Evolutionary conservation across 129 eudicot genomes (phyloP), one percentile per base, ranked within the genome.

Genomic region (Erigeron canadensis): DNA sequence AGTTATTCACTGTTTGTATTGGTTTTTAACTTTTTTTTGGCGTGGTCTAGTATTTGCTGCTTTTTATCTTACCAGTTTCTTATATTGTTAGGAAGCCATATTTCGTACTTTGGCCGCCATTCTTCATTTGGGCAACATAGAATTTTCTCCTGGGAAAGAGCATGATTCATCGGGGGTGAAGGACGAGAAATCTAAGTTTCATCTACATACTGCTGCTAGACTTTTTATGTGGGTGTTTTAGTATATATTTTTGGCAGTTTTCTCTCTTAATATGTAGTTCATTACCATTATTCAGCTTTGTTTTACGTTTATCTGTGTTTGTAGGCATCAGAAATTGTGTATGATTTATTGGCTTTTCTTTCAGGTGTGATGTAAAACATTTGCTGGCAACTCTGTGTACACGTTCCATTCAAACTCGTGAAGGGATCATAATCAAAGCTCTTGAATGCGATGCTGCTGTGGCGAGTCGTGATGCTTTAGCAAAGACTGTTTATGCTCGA

Each of bases 401-500:
- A 2, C 87, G 99, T 18, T 94, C 96, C 50, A 94, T 94, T 75
- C 99, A 87, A 72, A 94, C 98, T 61, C 90, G 81, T 70, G 99
- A 94, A 77, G 97, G 99, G 75, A 69, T 78, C 37, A 94, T 94
- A 69, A 61, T 94, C 19, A 89, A 87, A 79, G 89, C 90, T 67
- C 92, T 94, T 54, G 99, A 94, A 41, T 87, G 97, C 70, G 77
- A 78, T 74, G 96, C 99, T 81, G 97, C 99, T 60, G 81, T 84
- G 80, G 93, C 99, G 1, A 93, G 99, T 60, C 92, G 99, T 48
- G 99, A 94, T 86, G 85, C 99, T 80, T 84, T 89, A 81, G 96
- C 99, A 59, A 94, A 94, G 81, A 94, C 99, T 62, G 85, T 94
- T 69, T 94, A 94, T 81, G 86, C 99, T 69, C 88, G 89, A 43